These are phyloP conservation scores for Globisporangium sylvaticum DNA, from an alignment of 352 stramenopile species.

Conservation along the genomic window DNA sequence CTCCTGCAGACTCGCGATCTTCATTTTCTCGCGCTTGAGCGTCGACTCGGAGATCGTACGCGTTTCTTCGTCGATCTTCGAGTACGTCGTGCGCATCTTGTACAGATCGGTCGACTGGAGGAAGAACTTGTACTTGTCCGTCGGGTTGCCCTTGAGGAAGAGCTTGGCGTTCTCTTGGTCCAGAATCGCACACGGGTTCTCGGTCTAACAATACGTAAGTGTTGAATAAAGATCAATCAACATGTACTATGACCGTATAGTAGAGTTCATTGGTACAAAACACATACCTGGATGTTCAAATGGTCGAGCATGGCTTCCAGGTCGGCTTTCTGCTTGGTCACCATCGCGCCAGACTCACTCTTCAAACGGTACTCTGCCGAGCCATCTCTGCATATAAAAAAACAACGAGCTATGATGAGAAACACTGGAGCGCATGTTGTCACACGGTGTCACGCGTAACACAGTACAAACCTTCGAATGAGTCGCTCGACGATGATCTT, in stretches of 20 bases:
- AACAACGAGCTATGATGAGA: neutral
- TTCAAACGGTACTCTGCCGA: conserved; percentile 75
- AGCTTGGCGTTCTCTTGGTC: conserved; percentile 98
- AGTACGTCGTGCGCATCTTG: conserved; percentile 85
- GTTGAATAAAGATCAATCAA: neutral
- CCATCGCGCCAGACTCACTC: conserved; percentile 44
- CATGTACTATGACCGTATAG: neutral
- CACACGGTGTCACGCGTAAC: neutral
- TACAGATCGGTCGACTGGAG: conserved; percentile 94
- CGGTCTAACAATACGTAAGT: conserved; percentile 41
- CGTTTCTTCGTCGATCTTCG: conserved; percentile 84
- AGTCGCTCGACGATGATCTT: conserved; percentile 91
- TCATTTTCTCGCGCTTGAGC: conserved; percentile 58
- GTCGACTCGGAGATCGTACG: conserved; percentile 55
- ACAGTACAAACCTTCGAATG: conserved; percentile 59
- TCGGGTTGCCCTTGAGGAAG: conserved; percentile 93
- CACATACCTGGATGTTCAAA: conserved; percentile 76
- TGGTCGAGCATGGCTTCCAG: conserved; percentile 93
- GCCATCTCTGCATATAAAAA: conserved; percentile 38
- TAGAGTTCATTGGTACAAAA: neutral
- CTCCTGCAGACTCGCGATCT: conserved; percentile 51
- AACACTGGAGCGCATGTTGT: neutral
- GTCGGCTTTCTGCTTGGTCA: conserved; percentile 89
- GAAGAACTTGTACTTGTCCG: conserved; percentile 98
- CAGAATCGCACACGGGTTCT: conserved; percentile 96